Conservation (phyloP, 2,329 filamentous ascomycete genomes). For the Stachybotrys chartarum region DNA sequence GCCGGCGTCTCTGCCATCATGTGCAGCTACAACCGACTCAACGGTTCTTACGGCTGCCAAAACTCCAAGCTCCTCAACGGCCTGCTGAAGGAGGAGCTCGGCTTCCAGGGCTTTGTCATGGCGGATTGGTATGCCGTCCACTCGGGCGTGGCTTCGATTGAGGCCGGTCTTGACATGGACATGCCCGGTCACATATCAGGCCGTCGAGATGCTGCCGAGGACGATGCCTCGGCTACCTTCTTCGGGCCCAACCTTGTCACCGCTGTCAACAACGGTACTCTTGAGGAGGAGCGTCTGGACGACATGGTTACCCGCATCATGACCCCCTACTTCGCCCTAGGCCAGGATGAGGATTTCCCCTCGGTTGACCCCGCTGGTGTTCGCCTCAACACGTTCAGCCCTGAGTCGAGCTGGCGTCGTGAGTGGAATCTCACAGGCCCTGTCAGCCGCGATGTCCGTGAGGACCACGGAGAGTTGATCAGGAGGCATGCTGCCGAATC, state of each 20-base stretch:
- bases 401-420: too few species aligned
- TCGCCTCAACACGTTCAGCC: neutral
- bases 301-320: constrained; percentile 20
- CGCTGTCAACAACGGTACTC: neutral
- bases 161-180: neutral
- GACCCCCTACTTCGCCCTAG: constrained; percentile 47
- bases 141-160: neutral
- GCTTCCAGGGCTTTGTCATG: constrained; percentile 58
- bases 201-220: neutral
- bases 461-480: neutral
- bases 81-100: constrained; percentile 63
- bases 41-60: constrained; percentile 61
- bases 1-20: constrained; percentile 60
- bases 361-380: neutral
- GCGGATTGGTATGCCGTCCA: constrained; percentile 66
- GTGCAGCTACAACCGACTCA: constrained; percentile 67
- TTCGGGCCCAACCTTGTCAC: neutral
- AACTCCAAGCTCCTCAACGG: constrained; percentile 54
- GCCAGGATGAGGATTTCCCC: constrained; percentile 20
- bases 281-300: neutral
- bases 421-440: neutral
- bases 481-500: neutral
- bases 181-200: neutral
- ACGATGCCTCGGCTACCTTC: neutral
- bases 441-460: neutral